These are phyloP conservation scores for Papiliotrema nemorosa DNA, from an alignment of 1,284 basidiomycete species.

Conservation along the genomic window DNA sequence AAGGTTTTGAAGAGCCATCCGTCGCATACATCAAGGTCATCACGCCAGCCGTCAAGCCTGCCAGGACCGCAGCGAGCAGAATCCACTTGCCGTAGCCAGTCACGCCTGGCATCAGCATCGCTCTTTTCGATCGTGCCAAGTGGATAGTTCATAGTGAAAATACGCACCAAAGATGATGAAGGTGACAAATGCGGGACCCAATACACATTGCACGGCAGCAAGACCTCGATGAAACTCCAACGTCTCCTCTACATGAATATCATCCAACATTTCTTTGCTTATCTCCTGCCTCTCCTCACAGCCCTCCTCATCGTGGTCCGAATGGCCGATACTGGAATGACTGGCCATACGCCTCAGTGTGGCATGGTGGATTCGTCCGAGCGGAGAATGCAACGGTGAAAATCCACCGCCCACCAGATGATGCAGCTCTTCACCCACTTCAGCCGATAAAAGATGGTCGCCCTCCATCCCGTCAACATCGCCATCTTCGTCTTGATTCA, in stretches of 20 bases:
- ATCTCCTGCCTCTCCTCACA: constrained; percentile 63
- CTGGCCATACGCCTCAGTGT: constrained; percentile 9
- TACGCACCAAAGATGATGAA: constrained; percentile 67
- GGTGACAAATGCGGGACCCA: constrained; percentile 74
- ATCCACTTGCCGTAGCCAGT: constrained; percentile 57
- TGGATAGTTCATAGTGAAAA: constrained; percentile 5
- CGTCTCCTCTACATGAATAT: constrained; percentile 19
- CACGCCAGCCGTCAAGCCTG: constrained; percentile 57
- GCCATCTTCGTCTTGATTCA: constrained; percentile 50
- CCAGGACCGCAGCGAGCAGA: constrained; percentile 56
- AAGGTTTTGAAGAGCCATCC: constrained; percentile 59
- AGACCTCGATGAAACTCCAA: constrained; percentile 74
- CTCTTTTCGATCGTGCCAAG: no score
- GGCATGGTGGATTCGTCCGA: constrained; percentile 24
- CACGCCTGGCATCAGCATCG: no score
- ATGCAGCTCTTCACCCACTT: constrained; percentile 39
- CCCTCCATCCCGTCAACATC: constrained; percentile 22
- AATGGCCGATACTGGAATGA: constrained; percentile 5
- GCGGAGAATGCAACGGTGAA: constrained; percentile 28
- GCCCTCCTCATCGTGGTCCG: constrained; percentile 46
- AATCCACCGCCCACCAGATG: constrained; percentile 34
- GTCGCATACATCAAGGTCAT: constrained; percentile 63
- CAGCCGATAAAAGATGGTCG: constrained; percentile 18
- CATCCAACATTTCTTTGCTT: constrained; percentile 20
- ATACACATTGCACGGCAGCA: constrained; percentile 70